phyloP scores from a whole-genome alignment of 2,329 filamentous ascomycete genomes.

The Cercospora brassicicola region DNA sequence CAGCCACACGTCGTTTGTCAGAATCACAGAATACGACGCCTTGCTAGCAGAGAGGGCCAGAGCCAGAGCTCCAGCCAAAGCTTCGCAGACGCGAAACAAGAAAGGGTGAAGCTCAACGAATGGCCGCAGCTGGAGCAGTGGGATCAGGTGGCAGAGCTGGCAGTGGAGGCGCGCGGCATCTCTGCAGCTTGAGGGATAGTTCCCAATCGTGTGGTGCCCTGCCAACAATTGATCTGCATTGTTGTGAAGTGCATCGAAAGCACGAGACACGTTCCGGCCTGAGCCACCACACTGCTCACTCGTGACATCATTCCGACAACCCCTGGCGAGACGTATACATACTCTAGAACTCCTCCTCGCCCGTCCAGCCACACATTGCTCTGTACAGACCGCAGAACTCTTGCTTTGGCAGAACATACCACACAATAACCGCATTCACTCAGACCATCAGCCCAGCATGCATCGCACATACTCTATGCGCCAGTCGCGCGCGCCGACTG shows the following conservation, averaged over 20 bases:
- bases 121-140: background rate
- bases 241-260: background rate
- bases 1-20: background rate
- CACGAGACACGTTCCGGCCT: constrained; percentile 6
- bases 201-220: background rate
- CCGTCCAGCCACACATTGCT: background rate
- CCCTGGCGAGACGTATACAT: constrained; percentile 5
- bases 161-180: background rate
- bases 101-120: background rate
- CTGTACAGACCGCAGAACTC: constrained; percentile 1
- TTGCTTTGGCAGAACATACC: background rate
- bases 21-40: background rate
- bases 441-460: constrained; percentile 57
- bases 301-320: background rate
- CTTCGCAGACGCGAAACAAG: background rate
- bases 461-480: constrained; percentile 99
- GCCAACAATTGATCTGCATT: background rate
- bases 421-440: background rate
- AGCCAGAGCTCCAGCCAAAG: background rate
- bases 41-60: background rate
- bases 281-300: background rate
- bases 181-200: background rate
- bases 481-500: constrained; percentile 92
- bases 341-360: background rate
- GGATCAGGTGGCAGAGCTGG: background rate